A percentile compares a stretch with the other conserved stretches of the same genome.
These are phyloP conservation scores for Candida bentonensis DNA, from an alignment of 805 yeast genomes.

Conservation along the genomic window DNA sequence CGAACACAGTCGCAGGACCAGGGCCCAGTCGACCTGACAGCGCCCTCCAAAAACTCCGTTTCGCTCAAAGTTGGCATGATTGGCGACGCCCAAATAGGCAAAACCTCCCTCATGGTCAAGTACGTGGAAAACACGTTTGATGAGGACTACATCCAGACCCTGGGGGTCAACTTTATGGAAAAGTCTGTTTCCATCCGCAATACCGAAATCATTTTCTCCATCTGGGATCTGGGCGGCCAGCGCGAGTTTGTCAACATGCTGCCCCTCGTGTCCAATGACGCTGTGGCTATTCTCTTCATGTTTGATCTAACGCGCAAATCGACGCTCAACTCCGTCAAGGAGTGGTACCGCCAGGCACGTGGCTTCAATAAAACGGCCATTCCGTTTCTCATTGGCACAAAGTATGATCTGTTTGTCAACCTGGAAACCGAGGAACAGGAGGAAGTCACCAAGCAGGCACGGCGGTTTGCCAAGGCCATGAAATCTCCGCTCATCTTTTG, in stretches of 20 bases:
- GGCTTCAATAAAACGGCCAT: slow-evolving; percentile 84
- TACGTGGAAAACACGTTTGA: slow-evolving; percentile 92
- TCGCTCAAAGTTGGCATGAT: slow-evolving; percentile 73
- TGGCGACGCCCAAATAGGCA: slow-evolving; percentile 94
- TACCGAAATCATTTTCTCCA: slow-evolving; percentile 78
- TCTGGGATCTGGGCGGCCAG: slow-evolving; percentile 96
- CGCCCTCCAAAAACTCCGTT: slow-evolving; percentile 17
- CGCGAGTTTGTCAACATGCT: slow-evolving; percentile 91
- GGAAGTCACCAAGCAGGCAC: slow-evolving; percentile 70
- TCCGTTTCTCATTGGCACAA: slow-evolving; percentile 85
- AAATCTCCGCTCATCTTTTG: slow-evolving; percentile 72
- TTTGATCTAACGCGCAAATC: slow-evolving; percentile 81
- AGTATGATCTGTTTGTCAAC: slow-evolving; percentile 76
- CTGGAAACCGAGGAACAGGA: slow-evolving; percentile 67
- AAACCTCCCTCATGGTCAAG: slow-evolving; percentile 91
- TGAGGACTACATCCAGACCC: slow-evolving; percentile 82
- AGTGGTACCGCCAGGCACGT: slow-evolving; percentile 88
- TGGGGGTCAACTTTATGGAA: slow-evolving; percentile 93
- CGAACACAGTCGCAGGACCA: slow-evolving; percentile 3
- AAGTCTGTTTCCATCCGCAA: slow-evolving; percentile 70
- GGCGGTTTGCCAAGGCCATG: slow-evolving; percentile 81
- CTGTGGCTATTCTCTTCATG: slow-evolving; percentile 81
- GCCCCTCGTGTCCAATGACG: slow-evolving; percentile 81
- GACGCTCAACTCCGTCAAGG: slow-evolving; percentile 75
- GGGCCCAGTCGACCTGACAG: slow-evolving; percentile 15